These are phyloP conservation scores for Immersiporthe knoxdaviesiana DNA, from an alignment of 2,329 filamentous ascomycete genomes.

Conservation along the genomic window DNA sequence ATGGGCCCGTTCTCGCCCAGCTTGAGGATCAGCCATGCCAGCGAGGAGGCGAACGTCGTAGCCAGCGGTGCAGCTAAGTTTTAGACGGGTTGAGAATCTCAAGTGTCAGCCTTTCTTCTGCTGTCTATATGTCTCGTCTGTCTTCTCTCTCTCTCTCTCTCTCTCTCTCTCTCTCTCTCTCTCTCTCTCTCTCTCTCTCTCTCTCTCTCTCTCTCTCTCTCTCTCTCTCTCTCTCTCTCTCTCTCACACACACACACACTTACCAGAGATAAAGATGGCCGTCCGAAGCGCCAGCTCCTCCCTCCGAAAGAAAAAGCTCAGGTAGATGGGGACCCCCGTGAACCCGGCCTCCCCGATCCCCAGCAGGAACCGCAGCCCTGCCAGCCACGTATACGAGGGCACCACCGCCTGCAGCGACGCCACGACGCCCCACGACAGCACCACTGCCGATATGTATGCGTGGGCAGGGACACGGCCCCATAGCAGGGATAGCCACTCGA, in stretches of 20 bases:
- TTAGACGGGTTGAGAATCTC: background rate
- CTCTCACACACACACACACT: slow-evolving; percentile 25
- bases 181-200: too few species aligned
- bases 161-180: too few species aligned
- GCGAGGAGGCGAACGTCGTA: slow-evolving; percentile 77
- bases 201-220: too few species aligned
- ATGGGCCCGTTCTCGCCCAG: slow-evolving; percentile 68
- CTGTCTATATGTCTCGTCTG: too few species aligned
- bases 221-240: background rate
- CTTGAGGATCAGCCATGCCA: slow-evolving; percentile 79
- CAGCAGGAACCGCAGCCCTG: slow-evolving; percentile 59
- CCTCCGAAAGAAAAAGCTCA: slow-evolving; percentile 66
- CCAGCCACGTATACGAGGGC: slow-evolving; percentile 64
- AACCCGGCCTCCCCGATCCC: slow-evolving; percentile 70
- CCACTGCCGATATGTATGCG: slow-evolving; percentile 62
- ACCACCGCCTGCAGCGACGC: slow-evolving; percentile 73
- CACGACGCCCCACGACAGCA: slow-evolving; percentile 77
- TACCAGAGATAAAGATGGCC: slow-evolving; percentile 80
- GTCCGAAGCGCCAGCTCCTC: slow-evolving; percentile 82
- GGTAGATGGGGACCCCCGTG: slow-evolving; percentile 64
- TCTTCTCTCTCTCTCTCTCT: too few species aligned
- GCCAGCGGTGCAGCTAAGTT: slow-evolving; percentile 79
- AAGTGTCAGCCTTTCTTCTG: background rate
- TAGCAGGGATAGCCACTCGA: slow-evolving; percentile 68
- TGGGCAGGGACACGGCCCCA: slow-evolving; percentile 65